Percentiles rank a stretch among this genome's conserved stretches.
phyloP scores from a whole-genome alignment of 225 moss, liverwort and hornwort genomes.

The Neckera pumila region DNA sequence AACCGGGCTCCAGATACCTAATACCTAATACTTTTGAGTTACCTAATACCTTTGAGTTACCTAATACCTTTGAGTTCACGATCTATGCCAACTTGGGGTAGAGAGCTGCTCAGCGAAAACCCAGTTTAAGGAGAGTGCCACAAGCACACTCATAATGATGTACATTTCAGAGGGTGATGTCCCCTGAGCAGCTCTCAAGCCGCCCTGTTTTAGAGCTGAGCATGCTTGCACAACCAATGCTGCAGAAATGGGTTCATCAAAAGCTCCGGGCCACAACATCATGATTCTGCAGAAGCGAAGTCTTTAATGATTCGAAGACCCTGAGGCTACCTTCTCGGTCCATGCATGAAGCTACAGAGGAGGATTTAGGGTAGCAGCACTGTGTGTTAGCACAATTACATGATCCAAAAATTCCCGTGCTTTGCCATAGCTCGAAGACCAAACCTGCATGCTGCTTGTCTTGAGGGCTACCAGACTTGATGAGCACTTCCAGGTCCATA shows the following conservation, averaged over 20 bases:
- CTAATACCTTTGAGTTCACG: neutral
- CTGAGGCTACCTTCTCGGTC: neutral
- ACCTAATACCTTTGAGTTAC: neutral
- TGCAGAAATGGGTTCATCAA: neutral
- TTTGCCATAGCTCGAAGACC: neutral
- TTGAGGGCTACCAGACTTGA: conserved; percentile 25
- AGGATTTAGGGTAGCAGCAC: neutral
- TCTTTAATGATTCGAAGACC: neutral
- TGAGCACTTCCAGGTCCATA: conserved; percentile 47
- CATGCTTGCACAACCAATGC: neutral
- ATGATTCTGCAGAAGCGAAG: neutral
- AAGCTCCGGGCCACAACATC: neutral
- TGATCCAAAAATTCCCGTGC: neutral
- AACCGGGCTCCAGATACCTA: neutral
- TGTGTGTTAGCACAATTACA: neutral
- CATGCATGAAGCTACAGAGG: neutral
- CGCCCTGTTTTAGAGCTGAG: neutral
- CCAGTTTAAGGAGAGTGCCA: neutral
- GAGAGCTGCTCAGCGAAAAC: neutral
- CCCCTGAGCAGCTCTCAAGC: neutral
- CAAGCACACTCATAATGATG: too few species aligned
- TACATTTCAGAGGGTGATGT: neutral
- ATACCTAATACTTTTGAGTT: too few species aligned
- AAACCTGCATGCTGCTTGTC: conserved; percentile 32
- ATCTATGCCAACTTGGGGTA: neutral